These are phyloP conservation scores for Calonectria henricotiae DNA, from an alignment of 2,329 filamentous ascomycete genomes.

Conservation along the genomic window DNA sequence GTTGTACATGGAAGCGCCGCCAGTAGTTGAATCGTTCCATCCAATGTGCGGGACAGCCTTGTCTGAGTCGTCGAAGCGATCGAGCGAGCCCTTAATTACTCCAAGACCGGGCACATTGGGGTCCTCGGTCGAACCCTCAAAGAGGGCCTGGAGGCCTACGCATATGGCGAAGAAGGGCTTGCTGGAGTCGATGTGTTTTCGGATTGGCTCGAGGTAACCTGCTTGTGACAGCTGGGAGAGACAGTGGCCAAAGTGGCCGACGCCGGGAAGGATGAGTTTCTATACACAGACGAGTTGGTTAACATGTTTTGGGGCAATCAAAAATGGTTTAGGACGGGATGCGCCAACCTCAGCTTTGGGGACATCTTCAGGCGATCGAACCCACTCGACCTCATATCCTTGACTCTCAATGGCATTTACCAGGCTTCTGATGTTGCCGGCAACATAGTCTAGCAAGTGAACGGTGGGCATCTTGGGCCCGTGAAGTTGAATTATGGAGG, in stretches of 20 bases:
- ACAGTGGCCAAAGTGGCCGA: slow-evolving; percentile 98
- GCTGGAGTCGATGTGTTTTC: slow-evolving; percentile 86
- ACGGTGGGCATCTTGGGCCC: slow-evolving; percentile 79
- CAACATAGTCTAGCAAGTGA: slow-evolving; percentile 89
- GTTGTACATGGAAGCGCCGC: slow-evolving; percentile 77
- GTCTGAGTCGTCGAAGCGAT: slow-evolving; percentile 81
- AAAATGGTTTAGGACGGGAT: not conserved
- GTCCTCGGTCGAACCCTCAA: slow-evolving; percentile 88
- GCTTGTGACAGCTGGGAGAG: slow-evolving; percentile 86
- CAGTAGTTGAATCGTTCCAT: slow-evolving; percentile 91
- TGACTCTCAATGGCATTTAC: slow-evolving; percentile 98
- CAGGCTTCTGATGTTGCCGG: slow-evolving; percentile 95
- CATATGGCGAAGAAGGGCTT: slow-evolving; percentile 99
- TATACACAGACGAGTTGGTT: slow-evolving; percentile 57
- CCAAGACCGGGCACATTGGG: slow-evolving; percentile 81
- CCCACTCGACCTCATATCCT: slow-evolving; percentile 94
- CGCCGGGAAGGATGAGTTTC: slow-evolving; percentile 95
- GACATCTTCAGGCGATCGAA: slow-evolving; percentile 88
- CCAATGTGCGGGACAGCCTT: slow-evolving; percentile 99
- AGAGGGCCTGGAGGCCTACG: slow-evolving; percentile 93
- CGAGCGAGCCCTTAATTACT: slow-evolving; percentile 79
- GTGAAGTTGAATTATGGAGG: slow-evolving; percentile 32
- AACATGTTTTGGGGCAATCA: not conserved
- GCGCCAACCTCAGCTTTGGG: slow-evolving; percentile 83
- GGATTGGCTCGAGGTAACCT: slow-evolving; percentile 88